Percentiles rank a stretch among this genome's conserved stretches.
These are phyloP conservation scores for Lycium barbarum DNA, from an alignment of 257 asterid genomes.

Conservation along the genomic window DNA sequence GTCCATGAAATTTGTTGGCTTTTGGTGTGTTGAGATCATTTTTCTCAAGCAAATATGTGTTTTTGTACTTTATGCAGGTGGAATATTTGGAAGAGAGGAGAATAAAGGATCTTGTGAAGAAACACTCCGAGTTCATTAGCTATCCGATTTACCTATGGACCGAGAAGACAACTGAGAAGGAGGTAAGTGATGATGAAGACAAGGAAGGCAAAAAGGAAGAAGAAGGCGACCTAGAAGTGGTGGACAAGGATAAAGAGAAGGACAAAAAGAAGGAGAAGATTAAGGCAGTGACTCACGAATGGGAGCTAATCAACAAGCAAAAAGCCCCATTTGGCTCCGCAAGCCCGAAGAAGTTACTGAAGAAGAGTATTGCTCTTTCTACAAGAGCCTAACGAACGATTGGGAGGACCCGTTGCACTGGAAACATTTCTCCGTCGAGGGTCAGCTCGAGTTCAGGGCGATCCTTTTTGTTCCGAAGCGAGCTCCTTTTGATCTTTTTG, in stretches of 20 bases:
- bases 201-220: constrained; percentile 26
- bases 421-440: constrained; percentile 37
- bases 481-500: constrained; percentile 32
- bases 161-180: constrained; percentile 34
- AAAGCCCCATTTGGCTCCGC: constrained; percentile 23
- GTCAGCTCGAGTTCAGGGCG: constrained; percentile 36
- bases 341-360: constrained; percentile 22
- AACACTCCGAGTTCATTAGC: constrained; percentile 39
- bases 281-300: constrained; percentile 33
- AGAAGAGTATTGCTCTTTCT: constrained; percentile 12
- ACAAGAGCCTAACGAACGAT: constrained; percentile 28
- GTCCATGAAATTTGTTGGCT: background rate
- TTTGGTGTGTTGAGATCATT: background rate
- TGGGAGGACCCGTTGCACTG: constrained; percentile 34
- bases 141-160: constrained; percentile 35
- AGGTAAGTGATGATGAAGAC: constrained; percentile 28
- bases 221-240: constrained; percentile 29
- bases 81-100: constrained; percentile 37
- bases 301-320: constrained; percentile 29
- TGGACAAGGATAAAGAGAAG: constrained; percentile 25
- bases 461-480: constrained; percentile 32
- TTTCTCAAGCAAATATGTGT: background rate
- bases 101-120: constrained; percentile 31
- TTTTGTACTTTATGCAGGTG: background rate
- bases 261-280: constrained; percentile 27